These are phyloP conservation scores for Termitomyces sp. DNA, from an alignment of 768 basidiomycete species.

Conservation along the genomic window DNA sequence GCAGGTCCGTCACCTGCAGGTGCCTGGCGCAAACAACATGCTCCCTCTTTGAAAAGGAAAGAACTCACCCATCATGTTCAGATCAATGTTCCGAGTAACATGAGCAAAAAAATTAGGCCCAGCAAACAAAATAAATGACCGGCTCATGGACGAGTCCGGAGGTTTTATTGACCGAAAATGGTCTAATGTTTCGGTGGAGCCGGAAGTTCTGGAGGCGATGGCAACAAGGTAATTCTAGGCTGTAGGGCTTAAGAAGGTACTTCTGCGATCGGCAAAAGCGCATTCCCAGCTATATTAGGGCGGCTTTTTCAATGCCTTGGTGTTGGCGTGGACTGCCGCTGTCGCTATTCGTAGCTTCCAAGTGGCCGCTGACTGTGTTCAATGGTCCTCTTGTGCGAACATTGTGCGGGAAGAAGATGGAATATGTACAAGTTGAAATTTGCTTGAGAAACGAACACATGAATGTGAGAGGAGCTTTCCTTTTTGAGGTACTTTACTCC, in stretches of 20 bases:
- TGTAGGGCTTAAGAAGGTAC: not conserved
- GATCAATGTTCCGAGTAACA: not conserved
- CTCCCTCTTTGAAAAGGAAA: not conserved
- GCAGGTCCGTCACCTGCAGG: not conserved
- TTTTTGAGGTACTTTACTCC: not conserved
- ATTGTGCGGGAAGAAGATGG: not conserved
- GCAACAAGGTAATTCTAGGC: not conserved
- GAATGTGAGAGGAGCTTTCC: conserved; percentile 1
- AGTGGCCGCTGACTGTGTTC: not conserved
- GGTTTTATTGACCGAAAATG: not conserved
- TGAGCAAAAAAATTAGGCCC: not conserved
- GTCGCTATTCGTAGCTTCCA: not conserved
- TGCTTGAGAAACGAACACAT: not conserved
- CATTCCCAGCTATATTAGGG: not conserved
- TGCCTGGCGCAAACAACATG: too few relatives aligned
- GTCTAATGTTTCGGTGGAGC: not conserved
- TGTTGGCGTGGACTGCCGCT: not conserved
- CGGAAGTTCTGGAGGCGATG: not conserved
- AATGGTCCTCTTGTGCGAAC: not conserved
- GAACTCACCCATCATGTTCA: not conserved
- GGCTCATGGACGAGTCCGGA: not conserved
- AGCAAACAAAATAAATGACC: not conserved
- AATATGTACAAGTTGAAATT: too few relatives aligned
- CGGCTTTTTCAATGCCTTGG: not conserved
- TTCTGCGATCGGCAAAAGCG: not conserved